phyloP scores from a whole-genome alignment of 2,329 filamentous ascomycete genomes.

The Phaeoacremonium minimum region DNA sequence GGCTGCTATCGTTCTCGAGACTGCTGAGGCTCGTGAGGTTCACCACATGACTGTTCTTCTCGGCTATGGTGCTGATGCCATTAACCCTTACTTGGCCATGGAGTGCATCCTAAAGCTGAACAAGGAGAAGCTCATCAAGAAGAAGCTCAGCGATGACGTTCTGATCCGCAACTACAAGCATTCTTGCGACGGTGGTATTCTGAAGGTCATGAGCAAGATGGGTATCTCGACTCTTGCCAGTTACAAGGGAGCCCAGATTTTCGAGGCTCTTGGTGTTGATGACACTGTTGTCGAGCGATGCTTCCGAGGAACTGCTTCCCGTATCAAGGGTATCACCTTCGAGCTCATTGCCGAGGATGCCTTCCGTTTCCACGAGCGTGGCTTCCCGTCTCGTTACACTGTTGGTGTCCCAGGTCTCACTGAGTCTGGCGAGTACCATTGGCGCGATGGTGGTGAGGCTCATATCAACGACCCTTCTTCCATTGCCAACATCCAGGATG shows the following conservation, averaged over 20 bases:
- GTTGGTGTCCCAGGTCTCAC: constrained; percentile 73
- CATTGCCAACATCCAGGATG: constrained; percentile 96
- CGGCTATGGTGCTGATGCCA: constrained; percentile 88
- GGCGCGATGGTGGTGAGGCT: constrained; percentile 92
- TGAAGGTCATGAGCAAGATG: constrained; percentile 99
- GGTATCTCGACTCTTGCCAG: constrained; percentile 94
- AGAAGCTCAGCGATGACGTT: constrained; percentile 75
- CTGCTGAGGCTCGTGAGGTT: constrained; percentile 91
- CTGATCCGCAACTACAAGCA: constrained; percentile 96
- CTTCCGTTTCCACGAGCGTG: constrained; percentile 91
- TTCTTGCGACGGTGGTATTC: constrained; percentile 90
- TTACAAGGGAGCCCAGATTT: constrained; percentile 98
- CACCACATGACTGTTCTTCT: constrained; percentile 99
- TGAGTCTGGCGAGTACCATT: constrained; percentile 96
- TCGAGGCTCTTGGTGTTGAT: constrained; percentile 90
- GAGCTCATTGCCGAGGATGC: constrained; percentile 91
- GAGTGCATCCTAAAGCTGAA: constrained; percentile 97
- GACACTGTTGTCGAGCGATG: constrained; percentile 89
- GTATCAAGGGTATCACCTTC: constrained; percentile 91
- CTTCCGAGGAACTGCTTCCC: constrained; percentile 90
- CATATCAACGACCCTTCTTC: constrained; percentile 93
- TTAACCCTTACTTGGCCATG: constrained; percentile 93
- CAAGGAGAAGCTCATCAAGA: constrained; percentile 86
- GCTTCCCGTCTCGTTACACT: constrained; percentile 78
- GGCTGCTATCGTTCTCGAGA: constrained; percentile 83